These are phyloP conservation scores for Silybum marianum DNA, from an alignment of 129 eudicot genomes.

Conservation along the genomic window DNA sequence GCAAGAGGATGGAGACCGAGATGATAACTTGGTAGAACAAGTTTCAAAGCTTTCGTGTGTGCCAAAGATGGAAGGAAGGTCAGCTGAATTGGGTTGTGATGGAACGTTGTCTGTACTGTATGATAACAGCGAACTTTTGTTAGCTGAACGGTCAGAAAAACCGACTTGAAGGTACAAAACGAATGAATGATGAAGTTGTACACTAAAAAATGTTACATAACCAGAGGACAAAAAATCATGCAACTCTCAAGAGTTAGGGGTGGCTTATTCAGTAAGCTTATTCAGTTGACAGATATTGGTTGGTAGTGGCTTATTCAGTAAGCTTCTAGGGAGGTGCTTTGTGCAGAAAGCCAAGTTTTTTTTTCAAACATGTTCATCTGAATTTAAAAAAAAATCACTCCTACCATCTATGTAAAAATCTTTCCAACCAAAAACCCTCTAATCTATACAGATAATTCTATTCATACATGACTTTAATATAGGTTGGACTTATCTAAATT, in stretches of 20 bases:
- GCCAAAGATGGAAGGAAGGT: constrained; percentile 1
- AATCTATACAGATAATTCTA: too few relatives aligned
- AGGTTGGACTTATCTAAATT: too few relatives aligned
- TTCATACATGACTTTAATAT: too few relatives aligned
- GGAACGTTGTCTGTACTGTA: not conserved
- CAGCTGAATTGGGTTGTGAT: not conserved
- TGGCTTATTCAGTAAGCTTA: too few relatives aligned
- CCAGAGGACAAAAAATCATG: not conserved
- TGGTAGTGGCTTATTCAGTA: too few relatives aligned
- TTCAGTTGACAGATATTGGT: too few relatives aligned
- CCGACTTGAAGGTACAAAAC: not conserved
- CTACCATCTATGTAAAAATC: too few relatives aligned
- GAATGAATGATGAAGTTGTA: not conserved
- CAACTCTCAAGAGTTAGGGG: not conserved
- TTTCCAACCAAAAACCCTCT: too few relatives aligned
- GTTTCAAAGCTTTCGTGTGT: not conserved
- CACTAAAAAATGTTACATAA: not conserved
- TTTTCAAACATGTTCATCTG: too few relatives aligned
- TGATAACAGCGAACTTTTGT: not conserved
- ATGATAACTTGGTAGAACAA: constrained; percentile 13
- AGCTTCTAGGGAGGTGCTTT: too few relatives aligned
- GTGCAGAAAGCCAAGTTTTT: too few relatives aligned
- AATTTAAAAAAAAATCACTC: too few relatives aligned
- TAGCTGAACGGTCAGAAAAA: not conserved
- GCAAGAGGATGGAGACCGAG: constrained; percentile 3